phyloP scores from a whole-genome alignment of 768 basidiomycete genomes.

The Chiua virens region DNA sequence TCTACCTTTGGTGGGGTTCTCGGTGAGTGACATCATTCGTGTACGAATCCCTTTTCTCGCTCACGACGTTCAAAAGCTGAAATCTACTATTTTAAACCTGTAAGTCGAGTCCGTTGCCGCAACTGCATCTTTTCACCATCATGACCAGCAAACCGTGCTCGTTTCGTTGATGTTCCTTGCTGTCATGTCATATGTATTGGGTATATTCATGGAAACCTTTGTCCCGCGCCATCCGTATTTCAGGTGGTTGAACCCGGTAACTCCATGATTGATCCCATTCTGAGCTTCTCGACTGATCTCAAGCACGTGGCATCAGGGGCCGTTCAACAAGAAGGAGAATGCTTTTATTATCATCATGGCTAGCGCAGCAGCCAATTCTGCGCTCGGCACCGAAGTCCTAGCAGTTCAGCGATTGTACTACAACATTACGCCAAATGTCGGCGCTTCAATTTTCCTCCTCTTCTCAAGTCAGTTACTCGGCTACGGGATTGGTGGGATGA shows the following conservation, averaged over 20 bases:
- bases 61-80: conserved; percentile 39
- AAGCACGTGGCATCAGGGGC: conserved; percentile 34
- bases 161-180: conserved; percentile 58
- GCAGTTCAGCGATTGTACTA: conserved; percentile 57
- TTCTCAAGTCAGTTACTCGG: conserved; percentile 39
- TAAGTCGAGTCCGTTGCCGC: conserved; percentile 14
- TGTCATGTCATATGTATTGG: conserved; percentile 51
- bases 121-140: not conserved
- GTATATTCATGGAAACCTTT: conserved; percentile 44
- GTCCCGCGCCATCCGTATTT: conserved; percentile 46
- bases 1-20: conserved; percentile 54
- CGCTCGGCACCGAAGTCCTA: conserved; percentile 54
- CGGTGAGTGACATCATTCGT: conserved; percentile 30
- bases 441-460: conserved; percentile 47
- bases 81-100: conserved; percentile 63
- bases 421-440: conserved; percentile 48
- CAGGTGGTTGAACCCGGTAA: conserved; percentile 52
- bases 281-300: not conserved
- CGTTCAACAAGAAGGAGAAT: conserved; percentile 63
- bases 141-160: conserved; percentile 47
- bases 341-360: conserved; percentile 59
- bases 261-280: not conserved
- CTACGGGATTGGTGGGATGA: conserved; percentile 55
- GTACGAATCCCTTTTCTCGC: not conserved
- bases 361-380: conserved; percentile 53